Percentiles rank a stretch among this genome's conserved stretches.
These are phyloP conservation scores for Cytospora mali DNA, from an alignment of 2,329 filamentous ascomycete species.

Conservation along the genomic window DNA sequence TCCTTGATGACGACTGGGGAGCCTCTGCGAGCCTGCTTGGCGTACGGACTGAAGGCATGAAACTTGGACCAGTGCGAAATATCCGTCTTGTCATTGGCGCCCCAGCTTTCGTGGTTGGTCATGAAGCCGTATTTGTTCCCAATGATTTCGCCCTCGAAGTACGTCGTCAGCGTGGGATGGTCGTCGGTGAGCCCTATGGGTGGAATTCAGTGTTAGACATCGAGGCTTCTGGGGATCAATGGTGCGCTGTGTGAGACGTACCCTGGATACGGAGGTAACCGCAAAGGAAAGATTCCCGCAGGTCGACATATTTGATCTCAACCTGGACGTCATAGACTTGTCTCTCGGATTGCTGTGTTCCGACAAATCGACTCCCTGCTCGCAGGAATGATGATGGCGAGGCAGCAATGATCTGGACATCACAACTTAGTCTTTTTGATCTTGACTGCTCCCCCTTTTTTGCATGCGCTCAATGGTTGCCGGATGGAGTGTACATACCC, in stretches of 20 bases:
- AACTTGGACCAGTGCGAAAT: slow-evolving; percentile 93
- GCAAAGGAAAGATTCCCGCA: slow-evolving; percentile 91
- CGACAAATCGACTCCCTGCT: slow-evolving; percentile 83
- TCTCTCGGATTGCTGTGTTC: slow-evolving; percentile 89
- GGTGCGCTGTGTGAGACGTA: slow-evolving; percentile 41
- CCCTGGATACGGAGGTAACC: slow-evolving; percentile 96
- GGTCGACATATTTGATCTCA: slow-evolving; percentile 94
- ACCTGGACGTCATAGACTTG: slow-evolving; percentile 96
- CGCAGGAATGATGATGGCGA: slow-evolving; percentile 86
- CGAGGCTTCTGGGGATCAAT: background rate
- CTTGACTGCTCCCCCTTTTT: background rate
- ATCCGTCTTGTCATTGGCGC: slow-evolving; percentile 88
- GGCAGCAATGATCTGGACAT: slow-evolving; percentile 68
- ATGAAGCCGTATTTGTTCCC: slow-evolving; percentile 93
- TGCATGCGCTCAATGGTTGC: background rate
- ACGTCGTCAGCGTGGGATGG: slow-evolving; percentile 96
- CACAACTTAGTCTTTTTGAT: slow-evolving; percentile 2
- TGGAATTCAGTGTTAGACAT: background rate
- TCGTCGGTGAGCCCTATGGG: slow-evolving; percentile 82
- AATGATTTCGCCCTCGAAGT: slow-evolving; percentile 98
- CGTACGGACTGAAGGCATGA: slow-evolving; percentile 77
- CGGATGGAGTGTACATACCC: slow-evolving; percentile 46
- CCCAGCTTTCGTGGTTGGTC: slow-evolving; percentile 88
- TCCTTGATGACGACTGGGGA: slow-evolving; percentile 64
- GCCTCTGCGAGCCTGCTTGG: slow-evolving; percentile 59